Conservation (phyloP, 2,329 filamentous ascomycete species). For the Cytospora mali region DNA sequence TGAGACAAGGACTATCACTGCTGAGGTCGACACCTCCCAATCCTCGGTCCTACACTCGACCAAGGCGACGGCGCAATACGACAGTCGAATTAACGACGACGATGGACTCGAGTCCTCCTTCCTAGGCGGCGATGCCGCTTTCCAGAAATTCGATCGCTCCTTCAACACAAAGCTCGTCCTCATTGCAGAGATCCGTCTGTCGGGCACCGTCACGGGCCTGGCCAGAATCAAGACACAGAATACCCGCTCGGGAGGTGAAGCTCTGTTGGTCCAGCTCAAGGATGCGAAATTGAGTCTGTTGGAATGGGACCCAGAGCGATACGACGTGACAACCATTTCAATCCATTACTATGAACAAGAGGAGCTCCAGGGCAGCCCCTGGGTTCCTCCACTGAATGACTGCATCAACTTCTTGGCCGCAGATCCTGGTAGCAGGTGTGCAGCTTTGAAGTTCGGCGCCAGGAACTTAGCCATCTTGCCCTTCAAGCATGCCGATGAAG, state of each 20-base stretch:
- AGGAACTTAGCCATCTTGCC: slow-evolving; percentile 91
- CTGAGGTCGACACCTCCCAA: slow-evolving; percentile 58
- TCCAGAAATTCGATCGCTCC: slow-evolving; percentile 63
- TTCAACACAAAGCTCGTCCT: slow-evolving; percentile 79
- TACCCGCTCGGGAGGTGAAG: slow-evolving; percentile 80
- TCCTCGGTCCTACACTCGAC: slow-evolving; percentile 41
- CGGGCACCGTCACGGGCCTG: slow-evolving; percentile 83
- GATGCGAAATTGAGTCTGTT: slow-evolving; percentile 92
- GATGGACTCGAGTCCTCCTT: slow-evolving; percentile 69
- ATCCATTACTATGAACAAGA: slow-evolving; percentile 99
- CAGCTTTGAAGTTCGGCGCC: slow-evolving; percentile 87
- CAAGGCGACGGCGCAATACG: slow-evolving; percentile 52
- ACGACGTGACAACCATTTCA: slow-evolving; percentile 82
- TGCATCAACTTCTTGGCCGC: slow-evolving; percentile 82
- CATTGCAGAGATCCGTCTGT: slow-evolving; percentile 78
- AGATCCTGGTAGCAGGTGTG: slow-evolving; percentile 90
- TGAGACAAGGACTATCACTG: slow-evolving; percentile 66
- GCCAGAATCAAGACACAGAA: slow-evolving; percentile 73
- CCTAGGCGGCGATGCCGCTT: slow-evolving; percentile 63
- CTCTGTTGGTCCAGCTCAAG: slow-evolving; percentile 79
- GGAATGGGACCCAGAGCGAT: slow-evolving; percentile 85
- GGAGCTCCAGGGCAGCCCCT: slow-evolving; percentile 80
- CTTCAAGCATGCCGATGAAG: slow-evolving; percentile 80
- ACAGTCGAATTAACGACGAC: slow-evolving; percentile 59
- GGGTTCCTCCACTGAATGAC: slow-evolving; percentile 73